Evolutionary conservation across 805 yeast genomes (phyloP).

Genomic region (Saccharomycopsis javanensis): DNA sequence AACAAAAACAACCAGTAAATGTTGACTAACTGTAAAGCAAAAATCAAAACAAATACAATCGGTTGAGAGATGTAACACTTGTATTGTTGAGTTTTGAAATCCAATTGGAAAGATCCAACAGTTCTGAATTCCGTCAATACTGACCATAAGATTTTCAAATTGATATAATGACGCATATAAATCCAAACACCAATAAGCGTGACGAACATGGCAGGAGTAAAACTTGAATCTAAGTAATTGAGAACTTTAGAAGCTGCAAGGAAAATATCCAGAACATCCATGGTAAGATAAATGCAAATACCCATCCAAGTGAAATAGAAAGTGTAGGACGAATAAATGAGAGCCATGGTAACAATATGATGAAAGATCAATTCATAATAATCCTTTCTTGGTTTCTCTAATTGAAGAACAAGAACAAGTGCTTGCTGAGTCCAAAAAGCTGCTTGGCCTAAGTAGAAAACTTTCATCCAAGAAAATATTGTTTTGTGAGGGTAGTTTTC

Average conservation of each 20-base stretch:
- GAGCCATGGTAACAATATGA: slow-evolving; percentile 81
- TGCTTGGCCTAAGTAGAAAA: slow-evolving; percentile 84
- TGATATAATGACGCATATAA: slow-evolving; percentile 81
- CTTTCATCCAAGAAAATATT: slow-evolving; percentile 60
- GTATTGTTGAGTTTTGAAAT: slow-evolving; percentile 87
- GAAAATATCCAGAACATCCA: slow-evolving; percentile 93
- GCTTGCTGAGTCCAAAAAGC: slow-evolving; percentile 98
- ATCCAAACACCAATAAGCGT: slow-evolving; percentile 71
- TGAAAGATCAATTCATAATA: slow-evolving; percentile 85
- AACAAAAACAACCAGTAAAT: slow-evolving; percentile 81
- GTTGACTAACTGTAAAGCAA: slow-evolving; percentile 78
- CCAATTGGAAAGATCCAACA: slow-evolving; percentile 70
- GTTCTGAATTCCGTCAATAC: slow-evolving; percentile 77
- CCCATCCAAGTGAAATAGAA: slow-evolving; percentile 98
- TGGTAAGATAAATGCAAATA: slow-evolving; percentile 76
- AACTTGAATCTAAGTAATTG: slow-evolving; percentile 66
- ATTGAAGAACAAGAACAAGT: slow-evolving; percentile 65
- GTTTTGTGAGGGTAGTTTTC: slow-evolving; percentile 72
- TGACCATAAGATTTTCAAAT: slow-evolving; percentile 72
- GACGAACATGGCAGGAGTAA: slow-evolving; percentile 55
- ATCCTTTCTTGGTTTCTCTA: slow-evolving; percentile 94
- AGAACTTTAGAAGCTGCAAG: slow-evolving; percentile 76
- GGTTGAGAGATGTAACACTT: slow-evolving; percentile 94
- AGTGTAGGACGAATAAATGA: slow-evolving; percentile 79
- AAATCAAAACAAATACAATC: slow-evolving; percentile 69